Conservation (phyloP, 768 basidiomycete species). For the Rhizopogon salebrosus region DNA sequence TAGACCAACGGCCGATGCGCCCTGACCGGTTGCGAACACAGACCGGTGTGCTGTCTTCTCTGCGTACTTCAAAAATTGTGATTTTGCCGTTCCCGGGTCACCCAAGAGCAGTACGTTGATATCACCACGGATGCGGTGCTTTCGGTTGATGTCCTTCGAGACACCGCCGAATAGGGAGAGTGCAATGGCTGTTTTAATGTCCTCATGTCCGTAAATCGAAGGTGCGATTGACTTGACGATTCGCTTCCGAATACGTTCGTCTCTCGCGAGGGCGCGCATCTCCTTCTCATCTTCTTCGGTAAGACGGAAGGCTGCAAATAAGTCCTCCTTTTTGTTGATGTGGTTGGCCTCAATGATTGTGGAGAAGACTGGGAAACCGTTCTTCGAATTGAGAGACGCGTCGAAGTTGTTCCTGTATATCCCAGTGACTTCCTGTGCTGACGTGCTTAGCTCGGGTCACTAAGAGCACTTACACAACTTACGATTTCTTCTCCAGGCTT, state of each 20-base stretch:
- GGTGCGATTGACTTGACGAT: conserved; percentile 99
- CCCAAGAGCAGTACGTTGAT: conserved; percentile 96
- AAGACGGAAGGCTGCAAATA: conserved; percentile 95
- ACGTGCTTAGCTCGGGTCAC: conserved; percentile 7
- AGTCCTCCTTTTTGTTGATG: conserved; percentile 97
- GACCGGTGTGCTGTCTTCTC: conserved; percentile 98
- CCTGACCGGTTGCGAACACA: conserved; percentile 97
- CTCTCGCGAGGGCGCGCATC: conserved; percentile 80
- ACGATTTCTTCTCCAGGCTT: conserved; percentile 99
- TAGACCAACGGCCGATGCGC: conserved; percentile 96
- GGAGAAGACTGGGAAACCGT: conserved; percentile 98
- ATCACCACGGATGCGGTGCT: conserved; percentile 94
- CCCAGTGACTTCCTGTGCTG: conserved; percentile 85
- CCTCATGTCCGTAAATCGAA: conserved; percentile 98
- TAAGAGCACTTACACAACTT: conserved; percentile 25
- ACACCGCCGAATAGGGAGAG: conserved; percentile 94
- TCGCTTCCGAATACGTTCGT: conserved; percentile 93
- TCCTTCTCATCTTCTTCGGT: conserved; percentile 96
- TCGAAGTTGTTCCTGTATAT: conserved; percentile 99
- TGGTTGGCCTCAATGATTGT: conserved; percentile 98
- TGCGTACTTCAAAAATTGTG: conserved; percentile 97
- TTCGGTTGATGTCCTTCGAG: conserved; percentile 92
- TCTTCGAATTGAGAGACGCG: conserved; percentile 95
- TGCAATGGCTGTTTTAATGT: conserved; percentile 97
- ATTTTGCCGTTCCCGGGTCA: conserved; percentile 98